Evolutionary conservation across 2,329 filamentous ascomycete species (phyloP), one percentile per base, ranked within the genome.

Genomic region (Aspergillus piperis): DNA sequence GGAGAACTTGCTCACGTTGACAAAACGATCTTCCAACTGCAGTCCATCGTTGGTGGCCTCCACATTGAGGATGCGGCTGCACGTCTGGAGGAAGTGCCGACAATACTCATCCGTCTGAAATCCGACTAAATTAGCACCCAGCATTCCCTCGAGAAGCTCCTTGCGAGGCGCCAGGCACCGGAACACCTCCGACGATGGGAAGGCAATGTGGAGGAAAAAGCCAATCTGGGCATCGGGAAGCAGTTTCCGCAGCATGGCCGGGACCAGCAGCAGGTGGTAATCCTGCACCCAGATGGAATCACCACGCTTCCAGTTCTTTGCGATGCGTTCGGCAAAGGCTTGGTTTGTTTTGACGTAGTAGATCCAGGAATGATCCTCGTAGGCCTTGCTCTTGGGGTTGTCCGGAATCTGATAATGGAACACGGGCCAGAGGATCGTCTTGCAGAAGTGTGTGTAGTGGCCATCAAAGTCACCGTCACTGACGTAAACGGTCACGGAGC

Each of bases 351-450:
- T 91, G 72, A 92, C 90, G 70, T 98, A 98, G 80, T 91, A 96
- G 67, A 92, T 86, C 92, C 93, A 98, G 0, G 93, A 97, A 77
- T 98, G 93, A 68, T 98, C 94, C 75, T 96, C 90, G 75, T 96
- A 98, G 0, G 94, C 94, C 76, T 98, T 98, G 86, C 92, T 97
- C 83, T 96, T 96, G 25, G 94, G 94, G 73, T 96, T 96, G 73
- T 98, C 95, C 0, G 94, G 95, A 61, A 98, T 96, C 77, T 97
- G 93, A 75, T 98, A 98, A 78, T 98, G 93, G 77, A 98, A 96
- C 62, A 97, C 93, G 1, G 94, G 94, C 94, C 94, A 98, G 6
- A 98, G 83, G 58, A 98, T 96, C 13, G 94, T 92, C 80, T 98
- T 98, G 87, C 93, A 97, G 74, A 95, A 98, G 77, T 97, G 93